A percentile compares a stretch with the other conserved stretches of the same genome.
phyloP scores from a whole-genome alignment of 2,329 filamentous ascomycete genomes.

The Aspergillus sp. region DNA sequence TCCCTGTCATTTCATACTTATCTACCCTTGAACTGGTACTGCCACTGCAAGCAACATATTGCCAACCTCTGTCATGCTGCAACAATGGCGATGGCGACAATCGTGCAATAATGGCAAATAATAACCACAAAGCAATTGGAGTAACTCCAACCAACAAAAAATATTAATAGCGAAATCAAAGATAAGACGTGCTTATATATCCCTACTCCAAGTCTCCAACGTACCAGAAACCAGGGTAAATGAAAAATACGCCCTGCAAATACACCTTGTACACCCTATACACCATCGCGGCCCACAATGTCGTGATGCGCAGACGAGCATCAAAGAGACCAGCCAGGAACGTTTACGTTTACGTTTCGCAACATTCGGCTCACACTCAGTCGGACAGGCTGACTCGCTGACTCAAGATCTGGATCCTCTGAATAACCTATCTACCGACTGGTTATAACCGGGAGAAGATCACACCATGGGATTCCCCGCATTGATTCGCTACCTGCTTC shows the following conservation, averaged over 20 bases:
- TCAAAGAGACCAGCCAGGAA: background rate
- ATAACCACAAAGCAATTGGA: no score
- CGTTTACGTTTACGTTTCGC: background rate
- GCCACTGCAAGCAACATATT: no score
- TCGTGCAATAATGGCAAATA: no score
- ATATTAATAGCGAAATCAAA: no score
- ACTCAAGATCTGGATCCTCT: background rate
- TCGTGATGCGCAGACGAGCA: background rate
- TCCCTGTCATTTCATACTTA: no score
- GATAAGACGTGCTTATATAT: no score
- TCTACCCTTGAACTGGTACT: no score
- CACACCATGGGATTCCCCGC: slow-evolving; percentile 4
- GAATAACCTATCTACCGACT: no score
- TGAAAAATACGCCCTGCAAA: background rate
- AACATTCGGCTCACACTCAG: background rate
- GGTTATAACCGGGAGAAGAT: background rate
- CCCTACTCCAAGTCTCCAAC: background rate
- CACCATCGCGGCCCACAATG: slow-evolving; percentile 17
- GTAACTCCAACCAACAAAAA: no score
- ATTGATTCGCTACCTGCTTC: slow-evolving; percentile 1
- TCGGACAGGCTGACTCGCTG: background rate
- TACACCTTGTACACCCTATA: background rate
- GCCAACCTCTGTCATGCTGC: no score
- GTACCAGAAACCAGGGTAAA: background rate
- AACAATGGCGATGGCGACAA: no score